These are phyloP conservation scores for Suillus clintonianus DNA, from an alignment of 768 basidiomycete genomes.

Conservation along the genomic window DNA sequence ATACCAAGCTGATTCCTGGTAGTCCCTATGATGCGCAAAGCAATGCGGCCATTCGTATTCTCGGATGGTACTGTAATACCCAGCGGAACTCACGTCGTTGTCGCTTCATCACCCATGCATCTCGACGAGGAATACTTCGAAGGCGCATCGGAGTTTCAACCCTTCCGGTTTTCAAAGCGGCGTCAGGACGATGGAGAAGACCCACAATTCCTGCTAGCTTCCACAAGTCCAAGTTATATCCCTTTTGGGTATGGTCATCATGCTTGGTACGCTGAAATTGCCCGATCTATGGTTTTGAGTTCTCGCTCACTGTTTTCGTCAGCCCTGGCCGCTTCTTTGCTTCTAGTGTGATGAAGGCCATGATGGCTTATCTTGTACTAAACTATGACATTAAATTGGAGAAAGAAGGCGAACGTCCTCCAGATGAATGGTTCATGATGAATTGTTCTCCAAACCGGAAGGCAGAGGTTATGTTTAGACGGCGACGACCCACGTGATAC, in stretches of 20 bases:
- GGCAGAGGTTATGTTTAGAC: constrained; percentile 40
- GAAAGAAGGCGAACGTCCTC: constrained; percentile 35
- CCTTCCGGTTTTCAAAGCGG: constrained; percentile 41
- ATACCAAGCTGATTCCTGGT: constrained; percentile 9
- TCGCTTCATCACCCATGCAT: constrained; percentile 36
- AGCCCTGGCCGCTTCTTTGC: constrained; percentile 48
- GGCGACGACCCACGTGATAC: constrained; percentile 18
- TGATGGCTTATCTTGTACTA: constrained; percentile 42
- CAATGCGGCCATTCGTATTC: constrained; percentile 33
- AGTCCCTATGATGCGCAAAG: constrained; percentile 36
- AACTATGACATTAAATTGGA: constrained; percentile 42
- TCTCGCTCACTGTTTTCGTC: constrained; percentile 7
- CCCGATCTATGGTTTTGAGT: neutral
- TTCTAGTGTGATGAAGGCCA: constrained; percentile 39
- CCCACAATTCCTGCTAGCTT: constrained; percentile 28
- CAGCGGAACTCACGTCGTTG: constrained; percentile 38
- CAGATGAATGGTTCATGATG: constrained; percentile 36
- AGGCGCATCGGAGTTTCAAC: constrained; percentile 43
- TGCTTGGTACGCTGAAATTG: constrained; percentile 32
- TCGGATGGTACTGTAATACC: constrained; percentile 40
- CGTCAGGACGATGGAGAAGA: constrained; percentile 23
- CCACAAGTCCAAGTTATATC: constrained; percentile 34
- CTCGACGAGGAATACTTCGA: constrained; percentile 43
- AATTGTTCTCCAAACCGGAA: constrained; percentile 37
- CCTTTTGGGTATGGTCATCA: constrained; percentile 36